Evolutionary conservation across 2,329 filamentous ascomycete species (phyloP), one percentile per base, ranked within the genome.

Genomic region (Colletotrichum sp.): DNA sequence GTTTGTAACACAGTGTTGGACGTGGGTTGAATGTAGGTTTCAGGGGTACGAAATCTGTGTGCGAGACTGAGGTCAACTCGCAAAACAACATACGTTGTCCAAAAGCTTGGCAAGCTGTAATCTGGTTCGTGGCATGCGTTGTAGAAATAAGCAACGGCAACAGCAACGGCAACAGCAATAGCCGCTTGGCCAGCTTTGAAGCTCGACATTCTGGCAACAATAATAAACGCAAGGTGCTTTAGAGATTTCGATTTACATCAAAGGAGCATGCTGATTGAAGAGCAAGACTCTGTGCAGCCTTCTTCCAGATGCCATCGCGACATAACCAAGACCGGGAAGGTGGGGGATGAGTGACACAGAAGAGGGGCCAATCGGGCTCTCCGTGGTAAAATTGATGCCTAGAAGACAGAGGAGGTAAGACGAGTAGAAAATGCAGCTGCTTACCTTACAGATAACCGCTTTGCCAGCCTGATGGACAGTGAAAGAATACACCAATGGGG

Each of bases 401-500:
- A 36, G 13, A 36, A 62, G 64, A 34, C 28, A 68, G 26, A 68
- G 21, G 34, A n/a, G 44, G 28, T 64, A 36, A 69, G 57, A 74
- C 32, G 59, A 8, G 52, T 36, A 39, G 32, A 44, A 68, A 49
- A 26, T n/a, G 59, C 59, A 74, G 44, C 59, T 59, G 59, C 74
- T 76, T 65, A 76, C 63, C 64, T 60, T 55, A 65, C 44, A 65
- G 65, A 74, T 16, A 65, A 15, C 12, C 26, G 21, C 6, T 15
- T 60, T 65, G 15, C 34, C 64, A 74, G 70, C 70, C 70, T 65
- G 44, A 65, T 76, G 15, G 64, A 24, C 24, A 15, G 34, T 60
- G 70, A 6, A n/a, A 34, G 34, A 52, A 59, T 59, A 76, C 30
- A 74, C 74, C 74, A 74, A 74, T 74, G 34, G 55, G 59, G 44